Evolutionary conservation across 371 early-diverging fungal genomes (phyloP), one percentile per base, ranked within the genome.

Genomic region (Fennellomyces sp.): DNA sequence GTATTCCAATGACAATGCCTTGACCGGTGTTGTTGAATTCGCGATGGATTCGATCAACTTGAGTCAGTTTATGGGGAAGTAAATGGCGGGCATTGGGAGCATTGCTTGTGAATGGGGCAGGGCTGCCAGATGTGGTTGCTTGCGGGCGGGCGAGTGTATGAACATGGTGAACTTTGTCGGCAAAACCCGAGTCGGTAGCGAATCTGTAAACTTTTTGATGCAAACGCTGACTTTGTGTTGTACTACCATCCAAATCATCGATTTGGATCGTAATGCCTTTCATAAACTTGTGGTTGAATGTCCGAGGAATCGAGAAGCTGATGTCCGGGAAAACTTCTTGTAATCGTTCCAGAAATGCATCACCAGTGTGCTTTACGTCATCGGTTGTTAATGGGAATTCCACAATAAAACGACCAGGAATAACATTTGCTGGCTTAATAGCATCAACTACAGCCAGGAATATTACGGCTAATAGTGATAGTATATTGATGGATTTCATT

Each of bases 1-100:
- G 73, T 36, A 92, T 67, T 47, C 87, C 90, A 51, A 92, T 87
- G 61, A 84, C 85, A 66, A 90, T 69, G 11, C 88, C 89, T 17
- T 74, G 80, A 53, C 91, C 91, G 26, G 79, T 82, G 26, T 68
- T 69, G 25, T 72, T 70, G 39, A 80, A 71, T 19, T 72, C 57
- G n/a, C 47, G 59, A 36, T 80, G 80, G 7, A 80, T 76, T 8
- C 58, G 58, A 23, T 76, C 71, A 5, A 76, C 76, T 36, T 74
- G 74, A 15, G 80, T 79, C 72, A 76, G 65, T 28, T 35, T 53
- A 36, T 79, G 73, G 49, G 79, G 69, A 30, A 69, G 25, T 28
- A 70, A 38, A n/a, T 64, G 50, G 15, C 27, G 8, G 17, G 13
- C 2, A 35, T n/a, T n/a, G n/a, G n/a, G n/a, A n/a, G n/a, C n/a